A percentile compares a stretch with the other conserved stretches of the same genome.
phyloP scores from a whole-genome alignment of 2,329 filamentous ascomycete genomes.

The Aspergillus transmontanensis region DNA sequence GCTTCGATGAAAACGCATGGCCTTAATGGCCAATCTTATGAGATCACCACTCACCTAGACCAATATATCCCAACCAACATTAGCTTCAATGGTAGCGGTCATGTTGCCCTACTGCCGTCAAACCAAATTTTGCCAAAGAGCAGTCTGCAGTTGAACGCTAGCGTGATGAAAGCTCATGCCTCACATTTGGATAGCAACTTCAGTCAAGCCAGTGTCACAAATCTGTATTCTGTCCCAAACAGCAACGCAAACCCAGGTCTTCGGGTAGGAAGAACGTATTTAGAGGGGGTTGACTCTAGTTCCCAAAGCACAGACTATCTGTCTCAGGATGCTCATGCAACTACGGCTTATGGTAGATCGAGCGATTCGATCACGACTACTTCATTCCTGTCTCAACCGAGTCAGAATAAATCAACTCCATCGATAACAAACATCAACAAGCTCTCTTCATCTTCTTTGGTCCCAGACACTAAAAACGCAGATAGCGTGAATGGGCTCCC shows the following conservation, averaged over 20 bases:
- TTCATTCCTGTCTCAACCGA: conserved; percentile 26
- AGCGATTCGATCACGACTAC: conserved; percentile 30
- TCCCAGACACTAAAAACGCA: conserved; percentile 21
- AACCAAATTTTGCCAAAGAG: conserved; percentile 1
- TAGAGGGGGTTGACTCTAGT: conserved; percentile 15
- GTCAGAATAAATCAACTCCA: conserved; percentile 28
- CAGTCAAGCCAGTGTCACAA: background rate
- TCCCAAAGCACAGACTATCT: conserved; percentile 19
- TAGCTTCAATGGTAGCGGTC: conserved; percentile 6
- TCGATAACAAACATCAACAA: conserved; percentile 26
- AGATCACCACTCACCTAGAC: conserved; percentile 10
- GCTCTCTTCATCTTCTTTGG: conserved; percentile 16
- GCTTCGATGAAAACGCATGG: conserved; percentile 22
- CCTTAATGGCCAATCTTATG: conserved; percentile 13
- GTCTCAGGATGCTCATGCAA: conserved; percentile 20
- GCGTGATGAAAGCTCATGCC: background rate
- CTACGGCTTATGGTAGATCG: conserved; percentile 26
- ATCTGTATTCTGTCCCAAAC: background rate
- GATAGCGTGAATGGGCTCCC: conserved; percentile 33
- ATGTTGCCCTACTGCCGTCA: conserved; percentile 7
- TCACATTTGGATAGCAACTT: background rate
- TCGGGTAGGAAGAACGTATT: background rate
- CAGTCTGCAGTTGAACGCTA: conserved; percentile 1
- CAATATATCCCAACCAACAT: conserved; percentile 18
- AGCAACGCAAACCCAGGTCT: conserved; percentile 4